phyloP scores from a whole-genome alignment of 129 eudicot species.

The Deinandra increscens region DNA sequence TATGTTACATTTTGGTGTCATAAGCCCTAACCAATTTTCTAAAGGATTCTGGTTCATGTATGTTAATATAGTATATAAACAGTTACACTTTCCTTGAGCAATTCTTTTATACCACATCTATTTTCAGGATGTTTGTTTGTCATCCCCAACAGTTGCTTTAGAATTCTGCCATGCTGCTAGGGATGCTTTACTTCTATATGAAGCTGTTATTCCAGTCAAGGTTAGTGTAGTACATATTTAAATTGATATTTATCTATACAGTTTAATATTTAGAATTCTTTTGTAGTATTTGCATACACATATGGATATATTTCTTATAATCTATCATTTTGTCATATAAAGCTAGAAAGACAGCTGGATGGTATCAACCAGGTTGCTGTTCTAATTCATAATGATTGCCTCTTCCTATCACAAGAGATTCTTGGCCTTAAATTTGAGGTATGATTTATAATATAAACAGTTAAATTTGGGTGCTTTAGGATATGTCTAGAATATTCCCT shows the following conservation, averaged over 20 bases:
- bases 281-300: background rate
- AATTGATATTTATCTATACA: background rate
- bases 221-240: slow-evolving; percentile 41
- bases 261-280: background rate
- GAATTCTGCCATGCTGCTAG: slow-evolving; percentile 92
- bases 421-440: slow-evolving; percentile 96
- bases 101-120: background rate
- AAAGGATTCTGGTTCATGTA: background rate
- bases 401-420: slow-evolving; percentile 79
- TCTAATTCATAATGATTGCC: slow-evolving; percentile 94
- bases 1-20: background rate
- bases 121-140: slow-evolving; percentile 88
- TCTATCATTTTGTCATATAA: slow-evolving; percentile 43
- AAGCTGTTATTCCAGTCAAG: slow-evolving; percentile 89
- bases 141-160: slow-evolving; percentile 73
- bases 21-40: background rate
- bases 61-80: slow-evolving; percentile 7
- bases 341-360: slow-evolving; percentile 97
- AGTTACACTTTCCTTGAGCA: background rate
- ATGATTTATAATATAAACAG: slow-evolving; percentile 5
- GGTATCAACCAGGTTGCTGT: slow-evolving; percentile 93
- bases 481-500: background rate
- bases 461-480: background rate
- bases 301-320: slow-evolving; percentile 17
- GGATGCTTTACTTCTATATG: slow-evolving; percentile 82